Conservation (phyloP, 2,329 filamentous ascomycete genomes). For the Triangularia setosa region DNA sequence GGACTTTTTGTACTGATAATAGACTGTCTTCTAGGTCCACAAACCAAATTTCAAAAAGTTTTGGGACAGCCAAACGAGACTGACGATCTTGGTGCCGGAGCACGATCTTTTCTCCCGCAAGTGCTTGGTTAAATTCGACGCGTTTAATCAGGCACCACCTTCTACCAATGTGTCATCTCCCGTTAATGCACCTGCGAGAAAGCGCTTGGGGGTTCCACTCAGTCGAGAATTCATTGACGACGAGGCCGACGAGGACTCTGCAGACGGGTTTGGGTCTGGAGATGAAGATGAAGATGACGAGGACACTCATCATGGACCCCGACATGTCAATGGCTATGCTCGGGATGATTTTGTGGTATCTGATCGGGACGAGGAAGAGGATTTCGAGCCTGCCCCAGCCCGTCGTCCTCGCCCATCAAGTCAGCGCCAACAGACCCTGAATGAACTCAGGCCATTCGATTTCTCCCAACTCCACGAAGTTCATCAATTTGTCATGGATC, state of each 20-base stretch:
- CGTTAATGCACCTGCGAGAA: slow-evolving; percentile 37
- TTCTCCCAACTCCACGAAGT: slow-evolving; percentile 48
- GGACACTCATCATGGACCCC: slow-evolving; percentile 31
- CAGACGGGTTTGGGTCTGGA: slow-evolving; percentile 24
- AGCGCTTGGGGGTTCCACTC: slow-evolving; percentile 28
- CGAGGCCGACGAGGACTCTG: not conserved
- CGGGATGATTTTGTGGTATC: slow-evolving; percentile 38
- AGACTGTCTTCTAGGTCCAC: slow-evolving; percentile 36
- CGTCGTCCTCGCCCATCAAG: slow-evolving; percentile 29
- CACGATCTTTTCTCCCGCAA: slow-evolving; percentile 20
- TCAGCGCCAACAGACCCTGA: slow-evolving; percentile 35
- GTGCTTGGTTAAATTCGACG: slow-evolving; percentile 1
- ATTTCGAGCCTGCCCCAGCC: slow-evolving; percentile 43
- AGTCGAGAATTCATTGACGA: slow-evolving; percentile 18
- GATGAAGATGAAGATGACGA: slow-evolving; percentile 39
- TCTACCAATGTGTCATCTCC: slow-evolving; percentile 54
- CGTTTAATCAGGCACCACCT: slow-evolving; percentile 32
- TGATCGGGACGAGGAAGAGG: slow-evolving; percentile 38
- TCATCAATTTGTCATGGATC: slow-evolving; percentile 59
- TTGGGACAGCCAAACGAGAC: slow-evolving; percentile 40
- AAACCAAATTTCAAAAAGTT: slow-evolving; percentile 42
- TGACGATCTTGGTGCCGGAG: slow-evolving; percentile 32
- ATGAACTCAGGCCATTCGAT: slow-evolving; percentile 48
- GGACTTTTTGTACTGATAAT: slow-evolving; percentile 19
- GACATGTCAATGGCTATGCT: slow-evolving; percentile 43